phyloP scores from a whole-genome alignment of 768 basidiomycete genomes.

The Leccinum rimulosum region DNA sequence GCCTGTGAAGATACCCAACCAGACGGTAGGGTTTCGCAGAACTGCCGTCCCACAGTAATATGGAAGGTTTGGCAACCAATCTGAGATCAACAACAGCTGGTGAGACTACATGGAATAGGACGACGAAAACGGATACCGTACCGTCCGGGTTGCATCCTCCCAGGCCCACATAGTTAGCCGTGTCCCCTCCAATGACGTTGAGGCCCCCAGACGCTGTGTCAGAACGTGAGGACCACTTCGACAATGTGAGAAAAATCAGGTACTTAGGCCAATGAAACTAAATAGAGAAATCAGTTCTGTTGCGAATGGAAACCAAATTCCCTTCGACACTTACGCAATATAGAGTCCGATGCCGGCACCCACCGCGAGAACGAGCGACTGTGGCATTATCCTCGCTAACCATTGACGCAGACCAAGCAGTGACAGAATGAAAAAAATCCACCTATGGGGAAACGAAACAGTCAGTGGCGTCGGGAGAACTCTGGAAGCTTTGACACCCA shows the following conservation, averaged over 20 bases:
- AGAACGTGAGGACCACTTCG: conserved; percentile 3
- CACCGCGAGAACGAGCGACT: conserved; percentile 80
- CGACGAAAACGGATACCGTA: conserved; percentile 17
- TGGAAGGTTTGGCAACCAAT: conserved; percentile 48
- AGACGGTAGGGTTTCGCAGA: conserved; percentile 73
- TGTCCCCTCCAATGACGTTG: conserved; percentile 72
- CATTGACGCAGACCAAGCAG: conserved; percentile 85
- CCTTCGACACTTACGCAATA: conserved; percentile 59
- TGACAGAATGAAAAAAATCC: conserved; percentile 80
- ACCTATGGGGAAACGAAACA: conserved; percentile 38
- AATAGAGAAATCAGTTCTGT: conserved; percentile 6
- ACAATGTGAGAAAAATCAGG: conserved; percentile 10
- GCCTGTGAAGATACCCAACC: conserved; percentile 85
- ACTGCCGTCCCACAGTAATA: conserved; percentile 63
- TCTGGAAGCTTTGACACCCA: conserved; percentile 31
- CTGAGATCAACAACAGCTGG: conserved; percentile 17
- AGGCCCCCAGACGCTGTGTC: conserved; percentile 60
- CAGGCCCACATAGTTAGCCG: conserved; percentile 66
- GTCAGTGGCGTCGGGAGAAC: background rate
- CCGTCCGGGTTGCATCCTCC: conserved; percentile 67
- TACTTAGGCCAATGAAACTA: conserved; percentile 76
- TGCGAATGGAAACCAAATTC: background rate
- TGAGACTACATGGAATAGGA: conserved; percentile 12
- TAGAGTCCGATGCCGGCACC: conserved; percentile 87
- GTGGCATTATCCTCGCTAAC: conserved; percentile 86